These are phyloP conservation scores for Gremmenia infestans DNA, from an alignment of 2,329 filamentous ascomycete species.

Conservation along the genomic window DNA sequence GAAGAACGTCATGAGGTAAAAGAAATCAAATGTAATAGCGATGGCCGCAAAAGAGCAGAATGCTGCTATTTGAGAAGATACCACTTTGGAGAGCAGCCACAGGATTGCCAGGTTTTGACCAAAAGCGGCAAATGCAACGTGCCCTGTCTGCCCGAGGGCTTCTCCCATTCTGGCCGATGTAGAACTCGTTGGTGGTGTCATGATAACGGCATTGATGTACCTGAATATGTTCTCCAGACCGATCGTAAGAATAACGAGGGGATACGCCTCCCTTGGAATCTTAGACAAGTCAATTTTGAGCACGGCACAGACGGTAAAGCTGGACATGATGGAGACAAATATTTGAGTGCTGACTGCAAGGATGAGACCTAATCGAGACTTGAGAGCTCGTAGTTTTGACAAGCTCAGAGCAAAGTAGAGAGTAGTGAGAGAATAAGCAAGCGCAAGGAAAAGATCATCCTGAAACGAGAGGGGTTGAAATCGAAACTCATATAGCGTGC, in stretches of 20 bases:
- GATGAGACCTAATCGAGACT: conserved; percentile 68
- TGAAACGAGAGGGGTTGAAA: conserved; percentile 67
- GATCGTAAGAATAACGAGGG: conserved; percentile 67
- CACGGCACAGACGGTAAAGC: conserved; percentile 73
- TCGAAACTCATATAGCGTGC: conserved; percentile 71
- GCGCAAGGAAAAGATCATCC: conserved; percentile 58
- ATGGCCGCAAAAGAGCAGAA: conserved; percentile 75
- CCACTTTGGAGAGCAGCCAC: conserved; percentile 58
- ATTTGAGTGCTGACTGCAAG: conserved; percentile 67
- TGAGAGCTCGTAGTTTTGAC: conserved; percentile 66
- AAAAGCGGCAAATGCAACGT: conserved; percentile 63
- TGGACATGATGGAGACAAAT: conserved; percentile 67
- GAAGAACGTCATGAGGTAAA: conserved; percentile 77
- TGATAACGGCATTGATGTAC: conserved; percentile 71
- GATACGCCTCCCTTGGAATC: conserved; percentile 70
- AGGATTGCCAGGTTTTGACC: conserved; percentile 65
- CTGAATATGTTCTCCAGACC: conserved; percentile 76
- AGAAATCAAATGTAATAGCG: conserved; percentile 70
- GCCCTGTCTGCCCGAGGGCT: conserved; percentile 68
- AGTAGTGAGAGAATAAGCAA: conserved; percentile 60
- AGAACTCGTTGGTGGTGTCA: conserved; percentile 63
- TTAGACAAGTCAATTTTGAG: conserved; percentile 70
- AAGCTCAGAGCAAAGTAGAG: conserved; percentile 64
- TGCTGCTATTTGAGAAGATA: conserved; percentile 65
- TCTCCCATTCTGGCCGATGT: conserved; percentile 66